A percentile compares a stretch with the other conserved stretches of the same genome.
These are phyloP conservation scores for Stereum hirsutum DNA, from an alignment of 1,284 basidiomycete genomes.

Conservation along the genomic window DNA sequence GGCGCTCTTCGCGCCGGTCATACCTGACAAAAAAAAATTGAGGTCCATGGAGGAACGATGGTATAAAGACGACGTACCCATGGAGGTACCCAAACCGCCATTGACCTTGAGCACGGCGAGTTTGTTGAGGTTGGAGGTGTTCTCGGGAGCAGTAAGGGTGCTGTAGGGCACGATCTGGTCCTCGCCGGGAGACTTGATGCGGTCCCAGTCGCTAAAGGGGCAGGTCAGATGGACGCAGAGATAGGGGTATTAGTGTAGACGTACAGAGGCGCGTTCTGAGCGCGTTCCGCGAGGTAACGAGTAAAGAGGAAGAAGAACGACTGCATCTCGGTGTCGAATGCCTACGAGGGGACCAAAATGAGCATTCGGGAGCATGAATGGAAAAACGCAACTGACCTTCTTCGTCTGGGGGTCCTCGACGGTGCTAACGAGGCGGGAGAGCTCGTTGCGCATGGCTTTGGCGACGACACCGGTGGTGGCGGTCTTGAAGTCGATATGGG, in stretches of 20 bases:
- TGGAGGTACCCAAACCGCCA: conserved; percentile 96
- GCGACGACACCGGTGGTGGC: conserved; percentile 96
- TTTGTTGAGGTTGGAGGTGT: conserved; percentile 78
- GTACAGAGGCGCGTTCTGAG: conserved; percentile 91
- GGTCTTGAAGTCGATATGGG: conserved; percentile 88
- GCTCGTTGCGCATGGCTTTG: conserved; percentile 98
- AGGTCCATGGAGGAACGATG: not conserved
- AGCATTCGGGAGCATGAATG: not conserved
- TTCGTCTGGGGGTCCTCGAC: conserved; percentile 74
- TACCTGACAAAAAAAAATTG: conserved; percentile 38
- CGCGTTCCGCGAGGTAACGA: conserved; percentile 92
- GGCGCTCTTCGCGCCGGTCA: conserved; percentile 88
- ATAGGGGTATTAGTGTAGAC: conserved; percentile 25
- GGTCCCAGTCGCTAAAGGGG: conserved; percentile 83
- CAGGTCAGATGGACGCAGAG: not conserved
- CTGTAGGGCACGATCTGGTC: conserved; percentile 92
- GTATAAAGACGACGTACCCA: conserved; percentile 49
- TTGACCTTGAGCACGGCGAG: conserved; percentile 99
- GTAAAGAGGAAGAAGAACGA: conserved; percentile 99
- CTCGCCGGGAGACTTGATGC: conserved; percentile 88
- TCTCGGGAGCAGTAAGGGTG: conserved; percentile 51
- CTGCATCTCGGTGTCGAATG: conserved; percentile 98
- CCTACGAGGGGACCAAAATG: conserved; percentile 44
- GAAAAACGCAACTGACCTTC: conserved; percentile 49
- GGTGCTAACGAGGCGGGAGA: conserved; percentile 84